Percentiles rank a stretch among this genome's conserved stretches.
phyloP scores from a whole-genome alignment of 176 grass and related monocot genomes.

The Tillandsia fasciculata region DNA sequence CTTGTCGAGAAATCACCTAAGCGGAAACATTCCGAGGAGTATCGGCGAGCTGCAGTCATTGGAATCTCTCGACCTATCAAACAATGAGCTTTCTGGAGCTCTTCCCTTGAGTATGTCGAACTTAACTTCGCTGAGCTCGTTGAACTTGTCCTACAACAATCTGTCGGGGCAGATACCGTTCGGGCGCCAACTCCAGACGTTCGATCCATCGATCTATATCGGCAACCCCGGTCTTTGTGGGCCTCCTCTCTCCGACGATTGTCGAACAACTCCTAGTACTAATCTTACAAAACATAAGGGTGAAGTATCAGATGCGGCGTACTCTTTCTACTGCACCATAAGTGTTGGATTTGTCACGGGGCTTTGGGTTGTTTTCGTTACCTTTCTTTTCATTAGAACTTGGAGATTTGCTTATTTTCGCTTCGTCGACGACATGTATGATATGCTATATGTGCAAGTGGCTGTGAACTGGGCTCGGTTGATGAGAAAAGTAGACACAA shows the following conservation, averaged over 20 bases:
- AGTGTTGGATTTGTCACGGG: slow-evolving; percentile 16
- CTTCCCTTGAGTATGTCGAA: slow-evolving; percentile 16
- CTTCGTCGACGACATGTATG: slow-evolving; percentile 11
- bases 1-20: slow-evolving; percentile 21
- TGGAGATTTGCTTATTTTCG: slow-evolving; percentile 20
- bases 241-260: slow-evolving; percentile 13
- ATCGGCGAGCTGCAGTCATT: background rate
- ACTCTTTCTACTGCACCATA: slow-evolving; percentile 3
- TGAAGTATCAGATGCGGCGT: too few relatives aligned
- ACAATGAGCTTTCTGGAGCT: slow-evolving; percentile 10
- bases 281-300: background rate
- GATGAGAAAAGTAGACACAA: background rate
- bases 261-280: background rate
- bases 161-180: slow-evolving; percentile 26
- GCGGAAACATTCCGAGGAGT: slow-evolving; percentile 18
- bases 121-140: background rate
- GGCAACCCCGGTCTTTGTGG: slow-evolving; percentile 28
- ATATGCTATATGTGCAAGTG: background rate
- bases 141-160: slow-evolving; percentile 35
- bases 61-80: slow-evolving; percentile 31
- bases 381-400: slow-evolving; percentile 12
- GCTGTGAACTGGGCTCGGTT: background rate
- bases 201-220: background rate
- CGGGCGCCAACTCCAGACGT: slow-evolving; percentile 8
- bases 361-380: slow-evolving; percentile 23